Base-by-base conservation (phyloP, 2,329 filamentous ascomycete species). In the Zopfia rhizophila region DNA sequence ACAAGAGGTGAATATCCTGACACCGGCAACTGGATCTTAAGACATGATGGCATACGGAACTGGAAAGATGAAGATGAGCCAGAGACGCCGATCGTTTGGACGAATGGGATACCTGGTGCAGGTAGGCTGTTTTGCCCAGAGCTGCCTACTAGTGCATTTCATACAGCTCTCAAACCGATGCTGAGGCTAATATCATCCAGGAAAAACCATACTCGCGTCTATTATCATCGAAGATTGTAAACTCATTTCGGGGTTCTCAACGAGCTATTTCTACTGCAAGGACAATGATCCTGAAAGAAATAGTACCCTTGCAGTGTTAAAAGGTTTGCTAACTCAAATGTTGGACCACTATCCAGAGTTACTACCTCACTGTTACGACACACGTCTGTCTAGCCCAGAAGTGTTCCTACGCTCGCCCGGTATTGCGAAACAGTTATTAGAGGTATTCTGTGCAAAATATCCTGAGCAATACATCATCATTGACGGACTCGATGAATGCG, bases 131-230 rank as follows among this genome's bases (percentile, higher is more conserved):
- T 24, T 12, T 13, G 6, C n/a, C 5, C 7, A n/a, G 12, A 2
- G 11, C n/a, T 6, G 21, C 11, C 13, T 31, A 18, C 10, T n/a
- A 18, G 19, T 36, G 1, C 11, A 13, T 24, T 22, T 12, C 33
- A 46, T 8, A 54, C 13, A 2, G n/a, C 13, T 13, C n/a, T n/a
- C n/a, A n/a, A n/a, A n/a, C n/a, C n/a, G n/a, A n/a, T n/a, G n/a
- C n/a, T n/a, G n/a, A n/a, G n/a, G n/a, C n/a, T n/a, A n/a, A n/a
- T n/a, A n/a, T n/a, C n/a, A 12, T 11, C 10, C 16, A 66, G 61
- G 60, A 1, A 65, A 67, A 38, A 67, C 60, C 0, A 53, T 67
- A 11, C 55, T 67, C 8, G 56, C 62, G 2, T 67, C 63, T 22
- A 44, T 51, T 3, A 49, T 66, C 5, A 50, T 65, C 4, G 61